These are phyloP conservation scores for Aaosphaeria pasadenensis DNA, from an alignment of 2,329 filamentous ascomycete genomes.

Conservation along the genomic window DNA sequence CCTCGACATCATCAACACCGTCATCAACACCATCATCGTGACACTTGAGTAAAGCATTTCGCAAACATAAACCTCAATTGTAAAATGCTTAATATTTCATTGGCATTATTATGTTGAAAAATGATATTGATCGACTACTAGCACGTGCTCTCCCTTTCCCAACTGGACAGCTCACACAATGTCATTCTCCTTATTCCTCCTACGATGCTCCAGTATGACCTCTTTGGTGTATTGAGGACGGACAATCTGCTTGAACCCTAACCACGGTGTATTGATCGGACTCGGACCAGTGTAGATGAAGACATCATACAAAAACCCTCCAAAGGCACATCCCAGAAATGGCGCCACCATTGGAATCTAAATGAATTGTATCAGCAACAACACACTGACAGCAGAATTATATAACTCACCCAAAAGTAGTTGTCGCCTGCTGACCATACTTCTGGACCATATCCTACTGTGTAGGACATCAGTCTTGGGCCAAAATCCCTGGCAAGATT, in stretches of 20 bases:
- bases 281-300: conserved; percentile 66
- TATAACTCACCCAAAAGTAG: conserved; percentile 64
- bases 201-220: conserved; percentile 15
- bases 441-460: conserved; percentile 64
- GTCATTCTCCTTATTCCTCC: conserved; percentile 26
- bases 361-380: background rate
- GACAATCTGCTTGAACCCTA: conserved; percentile 58
- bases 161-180: conserved; percentile 13
- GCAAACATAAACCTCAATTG: too few relatives aligned
- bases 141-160: too few relatives aligned
- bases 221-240: conserved; percentile 17
- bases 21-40: too few relatives aligned
- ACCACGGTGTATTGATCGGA: conserved; percentile 65
- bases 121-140: too few relatives aligned
- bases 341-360: conserved; percentile 71
- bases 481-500: conserved; percentile 72
- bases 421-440: conserved; percentile 67
- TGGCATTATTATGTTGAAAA: too few relatives aligned
- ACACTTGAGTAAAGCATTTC: too few relatives aligned
- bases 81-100: too few relatives aligned
- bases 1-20: too few relatives aligned
- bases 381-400: background rate
- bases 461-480: conserved; percentile 63
- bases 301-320: conserved; percentile 29
- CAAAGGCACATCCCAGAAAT: conserved; percentile 53